Evolutionary conservation across 1,284 basidiomycete species (phyloP).

Genomic region (Papiliotrema terrestris): DNA sequence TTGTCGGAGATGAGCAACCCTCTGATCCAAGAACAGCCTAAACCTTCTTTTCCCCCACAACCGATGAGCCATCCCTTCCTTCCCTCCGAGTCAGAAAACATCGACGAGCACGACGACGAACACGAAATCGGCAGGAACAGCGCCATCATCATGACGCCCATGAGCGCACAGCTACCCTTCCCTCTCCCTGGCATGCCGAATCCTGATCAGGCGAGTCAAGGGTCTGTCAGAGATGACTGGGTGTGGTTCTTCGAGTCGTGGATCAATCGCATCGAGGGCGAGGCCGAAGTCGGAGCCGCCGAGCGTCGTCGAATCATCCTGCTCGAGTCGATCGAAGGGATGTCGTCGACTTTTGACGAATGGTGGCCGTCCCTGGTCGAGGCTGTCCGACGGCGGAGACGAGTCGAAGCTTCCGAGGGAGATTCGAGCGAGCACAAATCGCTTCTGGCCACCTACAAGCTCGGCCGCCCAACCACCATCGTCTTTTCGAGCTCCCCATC

Average conservation of each 20-base stretch:
- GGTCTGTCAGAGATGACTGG: slow-evolving; percentile 25
- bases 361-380: slow-evolving; percentile 77
- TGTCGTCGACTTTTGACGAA: slow-evolving; percentile 64
- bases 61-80: slow-evolving; percentile 1
- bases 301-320: slow-evolving; percentile 63
- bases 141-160: slow-evolving; percentile 3
- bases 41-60: background rate
- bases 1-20: slow-evolving; percentile 21
- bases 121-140: background rate
- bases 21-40: slow-evolving; percentile 53
- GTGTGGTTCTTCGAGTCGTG: slow-evolving; percentile 17
- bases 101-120: slow-evolving; percentile 5
- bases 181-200: background rate
- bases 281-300: background rate
- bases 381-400: slow-evolving; percentile 57
- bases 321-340: slow-evolving; percentile 71
- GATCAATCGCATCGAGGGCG: background rate
- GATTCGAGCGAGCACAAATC: slow-evolving; percentile 4
- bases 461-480: slow-evolving; percentile 63
- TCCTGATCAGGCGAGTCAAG: background rate
- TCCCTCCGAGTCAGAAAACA: slow-evolving; percentile 8
- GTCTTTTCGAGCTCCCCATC: slow-evolving; percentile 78
- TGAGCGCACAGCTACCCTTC: background rate
- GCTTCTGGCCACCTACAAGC: background rate
- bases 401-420: slow-evolving; percentile 38